A percentile compares a stretch with the other conserved stretches of the same genome.
Evolutionary conservation across 371 early-diverging fungal species (phyloP).

Genomic region (Haplosporangium sp.): DNA sequence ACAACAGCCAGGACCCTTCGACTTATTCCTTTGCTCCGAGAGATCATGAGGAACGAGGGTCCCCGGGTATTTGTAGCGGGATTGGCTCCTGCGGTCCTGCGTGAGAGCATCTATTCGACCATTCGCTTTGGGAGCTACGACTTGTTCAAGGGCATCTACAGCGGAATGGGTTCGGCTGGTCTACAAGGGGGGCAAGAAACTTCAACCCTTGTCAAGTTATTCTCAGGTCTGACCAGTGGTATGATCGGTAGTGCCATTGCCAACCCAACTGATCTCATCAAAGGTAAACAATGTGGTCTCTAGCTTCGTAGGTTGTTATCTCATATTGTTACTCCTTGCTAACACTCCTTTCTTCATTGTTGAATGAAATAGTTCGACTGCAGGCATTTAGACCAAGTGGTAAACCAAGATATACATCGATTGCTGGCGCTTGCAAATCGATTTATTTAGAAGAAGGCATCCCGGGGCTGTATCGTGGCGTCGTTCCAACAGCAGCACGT

Average conservation of each 20-base stretch:
- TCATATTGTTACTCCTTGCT: no score
- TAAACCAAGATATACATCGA: constrained; percentile 38
- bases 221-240: constrained; percentile 59
- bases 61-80: constrained; percentile 59
- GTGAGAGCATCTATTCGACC: constrained; percentile 65
- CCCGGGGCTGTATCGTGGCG: constrained; percentile 57
- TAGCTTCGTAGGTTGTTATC: background rate
- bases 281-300: constrained; percentile 32
- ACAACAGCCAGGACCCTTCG: constrained; percentile 16
- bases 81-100: constrained; percentile 61
- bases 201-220: constrained; percentile 48
- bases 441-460: constrained; percentile 55
- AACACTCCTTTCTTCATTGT: background rate
- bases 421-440: constrained; percentile 44
- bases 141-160: constrained; percentile 55
- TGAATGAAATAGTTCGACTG: constrained; percentile 23
- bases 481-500: constrained; percentile 55
- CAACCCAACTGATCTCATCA: constrained; percentile 65
- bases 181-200: constrained; percentile 35
- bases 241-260: constrained; percentile 61
- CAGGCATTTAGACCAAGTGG: constrained; percentile 46
- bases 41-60: constrained; percentile 39
- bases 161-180: constrained; percentile 32
- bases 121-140: constrained; percentile 70
- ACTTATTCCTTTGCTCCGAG: constrained; percentile 24